Percentiles rank a stretch among this genome's conserved stretches.
These are phyloP conservation scores for Plasmodium cynomolgi DNA, from an alignment of 169 alveolate genomes.

Conservation along the genomic window DNA sequence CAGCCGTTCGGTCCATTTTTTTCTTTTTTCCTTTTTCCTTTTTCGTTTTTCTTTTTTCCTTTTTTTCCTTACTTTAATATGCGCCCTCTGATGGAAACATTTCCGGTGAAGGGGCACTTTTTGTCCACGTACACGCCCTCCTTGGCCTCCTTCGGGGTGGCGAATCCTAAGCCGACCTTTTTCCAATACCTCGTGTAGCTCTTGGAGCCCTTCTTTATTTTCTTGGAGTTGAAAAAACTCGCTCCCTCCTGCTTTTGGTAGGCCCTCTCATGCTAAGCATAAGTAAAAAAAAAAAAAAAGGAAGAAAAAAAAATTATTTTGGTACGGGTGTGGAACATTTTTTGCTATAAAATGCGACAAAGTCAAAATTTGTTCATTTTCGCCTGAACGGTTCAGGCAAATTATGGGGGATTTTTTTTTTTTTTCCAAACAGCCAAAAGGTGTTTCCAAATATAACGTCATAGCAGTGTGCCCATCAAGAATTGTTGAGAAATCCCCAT, in stretches of 20 bases:
- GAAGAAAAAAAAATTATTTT: not conserved
- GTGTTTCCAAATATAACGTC: not conserved
- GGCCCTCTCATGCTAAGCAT: slow-evolving; percentile 85
- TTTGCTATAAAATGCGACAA: not conserved
- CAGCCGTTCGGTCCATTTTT: slow-evolving; percentile 83
- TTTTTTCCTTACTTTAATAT: slow-evolving; percentile 89
- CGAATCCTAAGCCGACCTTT: slow-evolving; percentile 98
- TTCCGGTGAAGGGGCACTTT: slow-evolving; percentile 99
- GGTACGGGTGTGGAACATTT: not conserved
- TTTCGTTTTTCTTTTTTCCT: not conserved
- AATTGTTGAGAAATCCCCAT: not conserved
- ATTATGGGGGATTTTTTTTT: not conserved
- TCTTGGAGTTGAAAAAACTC: slow-evolving; percentile 87
- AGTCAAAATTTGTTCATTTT: not conserved
- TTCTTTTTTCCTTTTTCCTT: too few species aligned
- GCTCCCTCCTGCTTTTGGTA: slow-evolving; percentile 93
- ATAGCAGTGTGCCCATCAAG: not conserved
- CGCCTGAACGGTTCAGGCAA: not conserved
- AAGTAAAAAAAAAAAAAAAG: not conserved
- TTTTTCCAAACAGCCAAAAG: not conserved
- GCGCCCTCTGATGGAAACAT: slow-evolving; percentile 98
- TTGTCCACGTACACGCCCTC: slow-evolving; percentile 98
- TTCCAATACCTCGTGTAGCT: slow-evolving; percentile 93
- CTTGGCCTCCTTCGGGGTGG: slow-evolving; percentile 98
- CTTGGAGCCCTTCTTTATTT: slow-evolving; percentile 86